Percentiles rank a stretch among this genome's conserved stretches.
Evolutionary conservation across 306 rosid genomes (phyloP).

Genomic region (Cicer cuneatum): DNA sequence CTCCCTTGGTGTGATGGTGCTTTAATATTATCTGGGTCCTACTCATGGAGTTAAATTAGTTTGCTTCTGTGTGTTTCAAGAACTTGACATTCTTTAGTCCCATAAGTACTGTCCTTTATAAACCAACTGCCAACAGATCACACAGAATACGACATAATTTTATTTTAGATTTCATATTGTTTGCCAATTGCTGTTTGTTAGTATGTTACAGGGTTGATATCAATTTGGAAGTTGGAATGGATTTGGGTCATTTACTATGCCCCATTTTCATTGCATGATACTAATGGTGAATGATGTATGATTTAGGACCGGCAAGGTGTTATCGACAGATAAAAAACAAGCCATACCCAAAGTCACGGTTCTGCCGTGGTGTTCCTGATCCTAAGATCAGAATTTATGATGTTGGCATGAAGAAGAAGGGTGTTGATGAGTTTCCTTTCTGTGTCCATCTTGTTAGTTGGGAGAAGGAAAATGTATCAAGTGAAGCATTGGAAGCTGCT

Average conservation of each 20-base stretch:
- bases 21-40: too few species aligned
- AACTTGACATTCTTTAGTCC: too few species aligned
- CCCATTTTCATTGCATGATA: slow-evolving; percentile 6
- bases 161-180: too few species aligned
- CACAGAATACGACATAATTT: too few species aligned
- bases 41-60: too few species aligned
- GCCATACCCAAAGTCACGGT: slow-evolving; percentile 89
- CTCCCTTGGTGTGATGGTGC: too few species aligned
- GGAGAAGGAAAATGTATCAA: slow-evolving; percentile 91
- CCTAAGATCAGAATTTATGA: slow-evolving; percentile 92
- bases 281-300: slow-evolving; percentile 12
- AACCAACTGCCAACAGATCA: too few species aligned
- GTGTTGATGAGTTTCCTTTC: slow-evolving; percentile 92
- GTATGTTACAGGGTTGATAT: neutral
- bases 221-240: neutral
- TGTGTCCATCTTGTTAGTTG: slow-evolving; percentile 88
- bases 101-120: too few species aligned
- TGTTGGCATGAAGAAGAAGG: slow-evolving; percentile 93
- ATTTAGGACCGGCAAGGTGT: slow-evolving; percentile 84
- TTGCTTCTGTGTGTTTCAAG: too few species aligned
- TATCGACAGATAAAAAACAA: slow-evolving; percentile 83
- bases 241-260: neutral
- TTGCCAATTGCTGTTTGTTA: too few species aligned
- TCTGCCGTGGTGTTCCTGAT: slow-evolving; percentile 92
- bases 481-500: slow-evolving; percentile 90